Evolutionary conservation across 1,284 basidiomycete species (phyloP).

Genomic region (Malassezia slooffiae): DNA sequence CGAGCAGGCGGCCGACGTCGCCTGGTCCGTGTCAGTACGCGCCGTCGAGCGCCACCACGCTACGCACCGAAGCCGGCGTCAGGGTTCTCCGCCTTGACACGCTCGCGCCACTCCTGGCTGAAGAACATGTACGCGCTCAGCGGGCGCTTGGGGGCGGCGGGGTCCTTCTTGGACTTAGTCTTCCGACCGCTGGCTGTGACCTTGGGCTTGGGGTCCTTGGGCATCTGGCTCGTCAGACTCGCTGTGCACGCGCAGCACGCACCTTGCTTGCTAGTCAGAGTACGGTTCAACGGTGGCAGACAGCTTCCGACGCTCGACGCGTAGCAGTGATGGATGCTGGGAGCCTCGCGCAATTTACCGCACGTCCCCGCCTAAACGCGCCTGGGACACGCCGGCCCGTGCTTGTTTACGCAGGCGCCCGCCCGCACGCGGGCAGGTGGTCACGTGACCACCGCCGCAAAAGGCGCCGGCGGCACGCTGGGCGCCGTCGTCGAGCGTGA

Average conservation of each 20-base stretch:
- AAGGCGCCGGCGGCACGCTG: background rate
- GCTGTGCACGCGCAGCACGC: too few species aligned
- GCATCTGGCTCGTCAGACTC: slow-evolving; percentile 17
- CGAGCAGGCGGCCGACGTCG: slow-evolving; percentile 74
- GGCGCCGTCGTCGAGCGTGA: slow-evolving; percentile 6
- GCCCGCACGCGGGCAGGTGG: background rate
- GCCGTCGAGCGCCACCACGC: too few species aligned
- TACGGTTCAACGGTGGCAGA: too few species aligned
- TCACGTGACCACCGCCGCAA: background rate
- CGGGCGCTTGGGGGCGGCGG: slow-evolving; percentile 74
- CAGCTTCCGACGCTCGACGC: too few species aligned
- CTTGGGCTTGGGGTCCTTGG: slow-evolving; percentile 38
- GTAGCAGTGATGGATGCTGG: too few species aligned
- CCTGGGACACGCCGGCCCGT: background rate
- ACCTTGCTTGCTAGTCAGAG: too few species aligned
- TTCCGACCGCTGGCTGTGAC: slow-evolving; percentile 27
- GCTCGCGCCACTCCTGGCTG: slow-evolving; percentile 85
- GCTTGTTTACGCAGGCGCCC: background rate
- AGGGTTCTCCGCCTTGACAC: slow-evolving; percentile 88
- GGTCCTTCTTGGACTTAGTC: slow-evolving; percentile 51
- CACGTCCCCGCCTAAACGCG: too few species aligned
- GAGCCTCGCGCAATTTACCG: too few species aligned
- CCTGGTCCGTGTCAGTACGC: slow-evolving; percentile 49
- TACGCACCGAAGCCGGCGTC: slow-evolving; percentile 72
- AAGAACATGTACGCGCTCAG: slow-evolving; percentile 99